Evolutionary conservation across 371 early-diverging fungal species (phyloP).

Genomic region (Mucor plumbeus): DNA sequence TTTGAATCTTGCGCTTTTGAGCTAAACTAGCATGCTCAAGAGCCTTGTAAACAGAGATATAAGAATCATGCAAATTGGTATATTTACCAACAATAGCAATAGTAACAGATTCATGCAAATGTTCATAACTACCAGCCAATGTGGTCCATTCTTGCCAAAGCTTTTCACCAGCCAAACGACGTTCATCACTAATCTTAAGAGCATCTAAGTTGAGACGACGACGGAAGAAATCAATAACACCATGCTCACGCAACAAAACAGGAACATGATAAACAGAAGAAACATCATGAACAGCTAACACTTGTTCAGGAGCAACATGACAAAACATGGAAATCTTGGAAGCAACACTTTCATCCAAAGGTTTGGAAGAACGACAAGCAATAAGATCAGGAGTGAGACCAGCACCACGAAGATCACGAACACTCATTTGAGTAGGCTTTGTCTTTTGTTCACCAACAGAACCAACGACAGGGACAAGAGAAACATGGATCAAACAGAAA

Average conservation of each 20-base stretch:
- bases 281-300: slow-evolving; percentile 94
- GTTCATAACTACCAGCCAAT: slow-evolving; percentile 79
- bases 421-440: slow-evolving; percentile 97
- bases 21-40: slow-evolving; percentile 92
- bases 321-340: slow-evolving; percentile 98
- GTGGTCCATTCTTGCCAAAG: slow-evolving; percentile 87
- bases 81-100: slow-evolving; percentile 98
- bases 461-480: slow-evolving; percentile 96
- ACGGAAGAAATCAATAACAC: slow-evolving; percentile 81
- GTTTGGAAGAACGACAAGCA: slow-evolving; percentile 91
- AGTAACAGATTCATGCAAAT: slow-evolving; percentile 83
- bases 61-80: slow-evolving; percentile 94
- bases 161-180: slow-evolving; percentile 61
- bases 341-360: slow-evolving; percentile 81
- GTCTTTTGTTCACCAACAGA: slow-evolving; percentile 99
- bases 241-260: slow-evolving; percentile 84
- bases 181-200: slow-evolving; percentile 57
- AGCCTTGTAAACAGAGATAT: slow-evolving; percentile 96
- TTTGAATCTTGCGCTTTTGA: slow-evolving; percentile 80
- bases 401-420: slow-evolving; percentile 94
- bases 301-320: slow-evolving; percentile 91
- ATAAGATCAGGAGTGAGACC: slow-evolving; percentile 98
- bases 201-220: slow-evolving; percentile 80
- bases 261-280: slow-evolving; percentile 97
- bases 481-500: slow-evolving; percentile 97